These are phyloP conservation scores for Ensete ventricosum DNA, from an alignment of 176 grass and related monocot genomes.

Conservation along the genomic window DNA sequence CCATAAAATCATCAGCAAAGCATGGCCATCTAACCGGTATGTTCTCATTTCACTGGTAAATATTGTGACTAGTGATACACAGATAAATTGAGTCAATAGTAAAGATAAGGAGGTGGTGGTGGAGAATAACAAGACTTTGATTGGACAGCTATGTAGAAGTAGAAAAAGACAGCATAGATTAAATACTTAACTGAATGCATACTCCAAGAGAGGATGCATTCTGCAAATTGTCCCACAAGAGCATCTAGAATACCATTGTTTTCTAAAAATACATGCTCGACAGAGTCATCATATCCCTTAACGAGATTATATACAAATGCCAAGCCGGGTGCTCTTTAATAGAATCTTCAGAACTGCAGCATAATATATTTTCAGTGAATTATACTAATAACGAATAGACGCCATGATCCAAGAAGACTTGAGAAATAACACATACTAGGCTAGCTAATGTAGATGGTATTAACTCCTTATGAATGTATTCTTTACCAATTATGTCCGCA, in stretches of 20 bases:
- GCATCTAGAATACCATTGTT: conserved; percentile 52
- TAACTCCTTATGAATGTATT: conserved; percentile 62
- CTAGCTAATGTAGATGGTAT: conserved; percentile 52
- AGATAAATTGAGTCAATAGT: too few species aligned
- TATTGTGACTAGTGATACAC: too few species aligned
- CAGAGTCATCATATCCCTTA: conserved; percentile 51
- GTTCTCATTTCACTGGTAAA: too few species aligned
- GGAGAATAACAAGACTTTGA: too few species aligned
- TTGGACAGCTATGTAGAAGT: too few species aligned
- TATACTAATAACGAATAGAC: conserved; percentile 8
- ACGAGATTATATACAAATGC: conserved; percentile 75
- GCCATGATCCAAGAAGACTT: background rate
- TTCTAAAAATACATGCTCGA: conserved; percentile 49
- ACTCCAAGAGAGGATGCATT: conserved; percentile 34
- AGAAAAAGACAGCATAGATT: background rate
- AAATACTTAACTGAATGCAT: conserved; percentile 48
- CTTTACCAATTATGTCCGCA: conserved; percentile 61
- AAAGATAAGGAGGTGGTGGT: too few species aligned
- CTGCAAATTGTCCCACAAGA: conserved; percentile 54
- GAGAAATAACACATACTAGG: conserved; percentile 72
- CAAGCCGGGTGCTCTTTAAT: conserved; percentile 70
- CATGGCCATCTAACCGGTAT: too few species aligned
- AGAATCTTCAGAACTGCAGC: conserved; percentile 68
- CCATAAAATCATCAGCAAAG: too few species aligned
- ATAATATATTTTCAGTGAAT: conserved; percentile 22